phyloP scores from a whole-genome alignment of 192 early-diverging fungal species.

The Diversispora epigaea region DNA sequence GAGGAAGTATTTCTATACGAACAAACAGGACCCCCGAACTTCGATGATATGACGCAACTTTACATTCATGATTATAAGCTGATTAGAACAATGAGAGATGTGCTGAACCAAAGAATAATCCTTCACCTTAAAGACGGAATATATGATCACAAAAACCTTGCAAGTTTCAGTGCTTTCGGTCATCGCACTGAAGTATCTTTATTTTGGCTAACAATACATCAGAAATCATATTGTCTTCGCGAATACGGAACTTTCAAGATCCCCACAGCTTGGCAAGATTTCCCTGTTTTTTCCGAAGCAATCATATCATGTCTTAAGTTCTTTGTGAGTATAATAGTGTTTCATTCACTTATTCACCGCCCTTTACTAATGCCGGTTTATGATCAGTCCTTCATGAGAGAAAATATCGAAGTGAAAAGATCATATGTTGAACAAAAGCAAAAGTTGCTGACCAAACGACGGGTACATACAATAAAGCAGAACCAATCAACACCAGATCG shows the following conservation, averaged over 20 bases:
- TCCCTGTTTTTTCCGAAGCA: conserved; percentile 26
- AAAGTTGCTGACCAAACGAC: conserved; percentile 29
- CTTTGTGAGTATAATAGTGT: conserved; percentile 27
- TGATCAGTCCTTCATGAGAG: conserved; percentile 31
- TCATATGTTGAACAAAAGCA: conserved; percentile 29
- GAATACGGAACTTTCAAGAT: conserved; percentile 32
- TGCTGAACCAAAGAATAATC: conserved; percentile 23
- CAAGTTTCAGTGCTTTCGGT: conserved; percentile 33
- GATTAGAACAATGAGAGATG: conserved; percentile 31
- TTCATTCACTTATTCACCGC: conserved; percentile 24
- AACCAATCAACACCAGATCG: conserved; percentile 20
- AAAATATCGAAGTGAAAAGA: conserved; percentile 31
- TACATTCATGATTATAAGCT: conserved; percentile 30
- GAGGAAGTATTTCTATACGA: conserved; percentile 30
- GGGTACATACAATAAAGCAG: conserved; percentile 28
- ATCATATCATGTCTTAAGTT: conserved; percentile 30
- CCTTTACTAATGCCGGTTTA: conserved; percentile 27
- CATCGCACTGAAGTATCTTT: conserved; percentile 28
- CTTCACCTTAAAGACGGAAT: conserved; percentile 31
- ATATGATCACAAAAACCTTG: conserved; percentile 30
- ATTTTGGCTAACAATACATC: conserved; percentile 32
- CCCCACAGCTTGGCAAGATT: conserved; percentile 22
- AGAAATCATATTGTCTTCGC: conserved; percentile 28
- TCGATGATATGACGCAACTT: conserved; percentile 24
- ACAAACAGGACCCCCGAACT: conserved; percentile 23